Conservation (phyloP, 2,329 filamentous ascomycete genomes). For the Aspergillus sp. region DNA sequence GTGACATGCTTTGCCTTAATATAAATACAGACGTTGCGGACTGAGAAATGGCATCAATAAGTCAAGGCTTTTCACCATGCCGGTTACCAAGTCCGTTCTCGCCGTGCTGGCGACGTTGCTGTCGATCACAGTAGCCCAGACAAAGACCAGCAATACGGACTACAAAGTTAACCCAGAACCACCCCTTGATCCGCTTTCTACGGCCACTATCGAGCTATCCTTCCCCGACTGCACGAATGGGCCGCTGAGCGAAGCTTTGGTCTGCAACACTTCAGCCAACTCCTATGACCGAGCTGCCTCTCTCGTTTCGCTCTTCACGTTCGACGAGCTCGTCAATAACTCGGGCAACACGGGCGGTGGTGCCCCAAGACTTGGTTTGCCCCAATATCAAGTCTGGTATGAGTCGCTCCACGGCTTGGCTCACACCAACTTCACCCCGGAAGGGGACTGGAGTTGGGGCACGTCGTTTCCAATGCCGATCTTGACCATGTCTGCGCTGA, state of each 20-base stretch:
- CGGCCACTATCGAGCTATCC: slow-evolving; percentile 13
- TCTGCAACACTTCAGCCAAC: slow-evolving; percentile 44
- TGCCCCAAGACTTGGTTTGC: slow-evolving; percentile 50
- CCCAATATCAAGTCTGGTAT: slow-evolving; percentile 56
- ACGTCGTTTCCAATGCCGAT: slow-evolving; percentile 63
- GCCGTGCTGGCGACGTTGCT: slow-evolving; percentile 16
- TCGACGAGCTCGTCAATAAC: slow-evolving; percentile 51
- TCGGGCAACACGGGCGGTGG: slow-evolving; percentile 46
- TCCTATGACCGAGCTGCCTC: slow-evolving; percentile 39
- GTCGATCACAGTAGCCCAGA: slow-evolving; percentile 18
- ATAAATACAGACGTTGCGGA: neutral
- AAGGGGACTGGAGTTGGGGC: slow-evolving; percentile 51
- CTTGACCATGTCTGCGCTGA: slow-evolving; percentile 55
- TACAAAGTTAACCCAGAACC: slow-evolving; percentile 21
- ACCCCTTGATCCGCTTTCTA: slow-evolving; percentile 9
- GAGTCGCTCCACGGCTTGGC: slow-evolving; percentile 57
- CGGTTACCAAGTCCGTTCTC: slow-evolving; percentile 7
- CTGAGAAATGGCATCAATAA: neutral
- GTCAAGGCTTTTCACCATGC: slow-evolving; percentile 9
- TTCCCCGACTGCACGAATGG: slow-evolving; percentile 50
- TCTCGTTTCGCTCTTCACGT: slow-evolving; percentile 46
- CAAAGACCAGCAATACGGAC: slow-evolving; percentile 21
- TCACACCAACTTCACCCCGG: slow-evolving; percentile 49
- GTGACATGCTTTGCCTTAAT: neutral
- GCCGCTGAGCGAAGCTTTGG: slow-evolving; percentile 43